Evolutionary conservation across 176 grass and related monocot species (phyloP).

Genomic region (Oryza brachyantha): DNA sequence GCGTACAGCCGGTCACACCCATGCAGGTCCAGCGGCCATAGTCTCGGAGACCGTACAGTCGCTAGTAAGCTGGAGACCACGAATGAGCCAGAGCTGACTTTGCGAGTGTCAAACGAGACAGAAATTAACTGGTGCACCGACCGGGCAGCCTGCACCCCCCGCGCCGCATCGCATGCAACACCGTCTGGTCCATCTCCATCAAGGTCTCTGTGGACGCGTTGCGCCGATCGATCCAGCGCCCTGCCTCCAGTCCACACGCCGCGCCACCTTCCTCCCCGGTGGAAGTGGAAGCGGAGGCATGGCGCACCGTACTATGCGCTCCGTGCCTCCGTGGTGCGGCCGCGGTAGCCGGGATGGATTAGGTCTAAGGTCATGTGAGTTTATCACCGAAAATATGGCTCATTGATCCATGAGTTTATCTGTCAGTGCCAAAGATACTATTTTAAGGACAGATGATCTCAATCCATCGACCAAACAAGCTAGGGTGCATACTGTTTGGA

Average conservation of each 20-base stretch:
- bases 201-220: neutral
- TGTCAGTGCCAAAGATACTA: no score
- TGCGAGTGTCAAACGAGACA: neutral
- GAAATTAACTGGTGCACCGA: neutral
- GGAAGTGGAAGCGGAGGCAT: neutral
- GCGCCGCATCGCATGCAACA: no score
- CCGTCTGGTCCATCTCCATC: no score
- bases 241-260: neutral
- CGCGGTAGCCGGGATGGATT: no score
- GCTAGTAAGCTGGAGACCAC: neutral
- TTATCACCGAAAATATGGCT: neutral
- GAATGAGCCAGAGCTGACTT: neutral
- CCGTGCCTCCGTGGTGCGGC: no score
- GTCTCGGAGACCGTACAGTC: neutral
- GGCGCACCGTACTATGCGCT: neutral
- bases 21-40: neutral
- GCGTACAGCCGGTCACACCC: neutral
- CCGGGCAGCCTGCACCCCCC: no score
- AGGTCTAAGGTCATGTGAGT: neutral
- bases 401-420: no score
- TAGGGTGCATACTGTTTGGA: no score
- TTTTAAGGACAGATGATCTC: no score
- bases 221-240: no score
- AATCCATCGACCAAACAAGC: no score
- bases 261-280: neutral